phyloP scores from a whole-genome alignment of 2,329 filamentous ascomycete genomes.

The Orbilia quercus region DNA sequence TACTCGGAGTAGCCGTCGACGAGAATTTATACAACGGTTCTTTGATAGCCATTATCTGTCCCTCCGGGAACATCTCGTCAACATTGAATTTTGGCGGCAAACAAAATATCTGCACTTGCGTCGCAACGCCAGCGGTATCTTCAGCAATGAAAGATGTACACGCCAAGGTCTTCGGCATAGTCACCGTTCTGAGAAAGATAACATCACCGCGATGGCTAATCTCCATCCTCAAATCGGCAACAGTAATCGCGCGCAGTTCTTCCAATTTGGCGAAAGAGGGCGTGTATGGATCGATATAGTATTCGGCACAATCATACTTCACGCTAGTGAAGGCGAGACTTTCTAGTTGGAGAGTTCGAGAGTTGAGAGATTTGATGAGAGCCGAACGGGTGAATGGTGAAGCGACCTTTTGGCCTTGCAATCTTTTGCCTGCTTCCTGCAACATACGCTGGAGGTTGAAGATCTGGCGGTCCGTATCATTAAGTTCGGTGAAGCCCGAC shows the following conservation, averaged over 20 bases:
- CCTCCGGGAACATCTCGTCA: slow-evolving; percentile 23
- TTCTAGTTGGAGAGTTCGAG: slow-evolving; percentile 12
- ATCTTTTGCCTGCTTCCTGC: not conserved
- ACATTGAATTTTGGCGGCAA: not conserved
- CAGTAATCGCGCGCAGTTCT: slow-evolving; percentile 3
- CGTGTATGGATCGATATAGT: slow-evolving; percentile 28
- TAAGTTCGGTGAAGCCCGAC: not conserved
- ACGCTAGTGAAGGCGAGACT: slow-evolving; percentile 3
- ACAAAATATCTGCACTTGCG: slow-evolving; percentile 35
- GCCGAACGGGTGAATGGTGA: not conserved
- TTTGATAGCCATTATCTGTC: slow-evolving; percentile 29
- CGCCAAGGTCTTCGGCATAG: slow-evolving; percentile 8
- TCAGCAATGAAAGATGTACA: slow-evolving; percentile 21
- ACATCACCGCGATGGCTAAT: slow-evolving; percentile 11
- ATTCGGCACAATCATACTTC: slow-evolving; percentile 3
- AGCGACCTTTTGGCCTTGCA: slow-evolving; percentile 14
- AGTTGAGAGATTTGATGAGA: slow-evolving; percentile 4
- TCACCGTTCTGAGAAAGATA: slow-evolving; percentile 28
- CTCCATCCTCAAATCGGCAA: slow-evolving; percentile 18
- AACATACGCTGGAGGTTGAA: slow-evolving; percentile 10
- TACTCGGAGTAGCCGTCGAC: slow-evolving; percentile 12
- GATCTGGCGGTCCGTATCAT: not conserved
- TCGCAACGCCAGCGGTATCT: slow-evolving; percentile 14
- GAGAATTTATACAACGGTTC: slow-evolving; percentile 42
- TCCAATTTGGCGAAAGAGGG: slow-evolving; percentile 1